phyloP scores from a whole-genome alignment of 495 filamentous ascomycete genomes.

The Lasiosphaeria ovina region DNA sequence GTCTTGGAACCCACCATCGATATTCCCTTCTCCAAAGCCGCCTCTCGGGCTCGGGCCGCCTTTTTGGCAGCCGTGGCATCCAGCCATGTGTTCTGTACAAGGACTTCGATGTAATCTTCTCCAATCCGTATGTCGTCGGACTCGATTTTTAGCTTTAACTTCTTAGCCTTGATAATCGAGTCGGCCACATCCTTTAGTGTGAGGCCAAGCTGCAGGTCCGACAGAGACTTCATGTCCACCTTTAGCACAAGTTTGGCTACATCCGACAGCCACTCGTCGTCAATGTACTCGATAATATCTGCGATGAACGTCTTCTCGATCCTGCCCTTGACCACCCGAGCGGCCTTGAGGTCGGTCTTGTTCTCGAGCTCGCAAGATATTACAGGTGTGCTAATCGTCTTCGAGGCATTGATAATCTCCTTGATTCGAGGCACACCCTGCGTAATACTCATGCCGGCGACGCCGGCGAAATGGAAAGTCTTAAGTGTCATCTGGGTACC shows the following conservation, averaged over 20 bases:
- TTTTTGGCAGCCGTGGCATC: slow-evolving; percentile 40
- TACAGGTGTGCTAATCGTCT: slow-evolving; percentile 88
- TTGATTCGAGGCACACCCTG: slow-evolving; percentile 99
- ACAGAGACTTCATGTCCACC: slow-evolving; percentile 73
- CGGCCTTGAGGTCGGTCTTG: slow-evolving; percentile 65
- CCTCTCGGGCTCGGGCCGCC: slow-evolving; percentile 53
- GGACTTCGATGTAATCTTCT: slow-evolving; percentile 52
- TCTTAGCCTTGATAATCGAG: slow-evolving; percentile 73
- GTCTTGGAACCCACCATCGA: slow-evolving; percentile 30
- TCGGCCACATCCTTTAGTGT: slow-evolving; percentile 62
- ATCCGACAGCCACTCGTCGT: slow-evolving; percentile 77
- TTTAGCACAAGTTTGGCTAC: slow-evolving; percentile 69
- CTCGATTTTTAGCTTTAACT: slow-evolving; percentile 67
- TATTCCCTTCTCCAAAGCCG: slow-evolving; percentile 32
- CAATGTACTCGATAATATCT: slow-evolving; percentile 72
- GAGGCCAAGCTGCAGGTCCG: slow-evolving; percentile 75
- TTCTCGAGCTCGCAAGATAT: slow-evolving; percentile 80
- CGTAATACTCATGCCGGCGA: slow-evolving; percentile 97
- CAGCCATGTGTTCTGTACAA: slow-evolving; percentile 50
- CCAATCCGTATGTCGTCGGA: slow-evolving; percentile 36
- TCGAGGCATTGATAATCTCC: slow-evolving; percentile 98
- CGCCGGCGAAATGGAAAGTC: slow-evolving; percentile 99
- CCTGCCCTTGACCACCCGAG: slow-evolving; percentile 81
- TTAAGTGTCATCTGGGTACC: slow-evolving; percentile 99
- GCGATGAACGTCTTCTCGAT: slow-evolving; percentile 85